Evolutionary conservation across 2,329 filamentous ascomycete genomes (phyloP).

Genomic region (Pseudocercospora vitis): DNA sequence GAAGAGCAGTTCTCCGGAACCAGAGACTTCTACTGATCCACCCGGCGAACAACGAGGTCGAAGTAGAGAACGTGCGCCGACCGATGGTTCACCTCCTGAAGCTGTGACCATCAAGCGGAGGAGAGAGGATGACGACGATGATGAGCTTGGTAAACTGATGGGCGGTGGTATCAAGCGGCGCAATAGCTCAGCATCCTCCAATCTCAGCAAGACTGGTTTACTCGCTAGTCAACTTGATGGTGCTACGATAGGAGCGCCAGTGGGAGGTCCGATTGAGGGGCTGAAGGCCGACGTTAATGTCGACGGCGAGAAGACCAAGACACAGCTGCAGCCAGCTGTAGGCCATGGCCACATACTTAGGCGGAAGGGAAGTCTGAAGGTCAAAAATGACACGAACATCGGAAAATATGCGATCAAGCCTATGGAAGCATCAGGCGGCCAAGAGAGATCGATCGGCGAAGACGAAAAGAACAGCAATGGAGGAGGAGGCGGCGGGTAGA

Average conservation of each 20-base stretch:
- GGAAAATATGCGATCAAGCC: conserved; percentile 35
- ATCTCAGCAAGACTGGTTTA: conserved; percentile 27
- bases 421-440: conserved; percentile 12
- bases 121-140: conserved; percentile 80
- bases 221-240: conserved; percentile 27
- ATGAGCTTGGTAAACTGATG: conserved; percentile 82
- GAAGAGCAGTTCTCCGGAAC: conserved; percentile 34
- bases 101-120: conserved; percentile 74
- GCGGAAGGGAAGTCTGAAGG: conserved; percentile 46
- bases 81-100: conserved; percentile 36
- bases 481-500: conserved; percentile 10
- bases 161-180: conserved; percentile 43
- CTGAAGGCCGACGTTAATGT: conserved; percentile 3
- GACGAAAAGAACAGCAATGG: conserved; percentile 18
- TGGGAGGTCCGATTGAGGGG: conserved; percentile 11
- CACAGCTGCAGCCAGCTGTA: neutral
- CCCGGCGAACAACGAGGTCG: conserved; percentile 23
- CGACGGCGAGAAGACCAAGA: neutral
- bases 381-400: conserved; percentile 43
- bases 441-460: neutral
- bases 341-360: conserved; percentile 35
- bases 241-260: conserved; percentile 11
- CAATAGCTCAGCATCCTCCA: conserved; percentile 37
- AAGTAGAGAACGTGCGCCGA: conserved; percentile 25
- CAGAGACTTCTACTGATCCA: conserved; percentile 19